phyloP scores from a whole-genome alignment of 192 early-diverging fungal species.

The Dispira parvispora region DNA sequence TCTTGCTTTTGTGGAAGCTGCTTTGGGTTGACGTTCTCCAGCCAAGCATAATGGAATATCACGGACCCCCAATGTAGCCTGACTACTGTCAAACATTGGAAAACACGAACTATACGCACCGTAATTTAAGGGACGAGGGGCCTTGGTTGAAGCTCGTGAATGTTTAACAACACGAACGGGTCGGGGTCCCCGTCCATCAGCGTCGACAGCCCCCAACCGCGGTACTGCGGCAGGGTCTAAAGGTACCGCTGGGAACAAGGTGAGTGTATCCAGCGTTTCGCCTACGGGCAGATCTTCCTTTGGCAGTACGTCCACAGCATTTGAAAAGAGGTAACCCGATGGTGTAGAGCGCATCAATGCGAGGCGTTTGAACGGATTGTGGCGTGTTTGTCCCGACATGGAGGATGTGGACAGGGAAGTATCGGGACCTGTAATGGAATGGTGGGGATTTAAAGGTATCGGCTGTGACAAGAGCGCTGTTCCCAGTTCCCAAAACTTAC shows the following conservation, averaged over 20 bases:
- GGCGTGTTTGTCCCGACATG: too few relatives aligned
- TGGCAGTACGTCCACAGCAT: background rate
- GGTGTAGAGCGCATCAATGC: background rate
- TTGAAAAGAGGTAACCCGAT: background rate
- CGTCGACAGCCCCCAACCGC: background rate
- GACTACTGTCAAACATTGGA: background rate
- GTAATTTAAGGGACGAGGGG: background rate
- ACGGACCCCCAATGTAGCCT: background rate
- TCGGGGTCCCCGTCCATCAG: background rate
- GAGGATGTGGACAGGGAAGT: too few relatives aligned
- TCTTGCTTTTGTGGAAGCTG: too few relatives aligned
- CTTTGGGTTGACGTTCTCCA: too few relatives aligned
- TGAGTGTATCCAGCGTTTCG: background rate
- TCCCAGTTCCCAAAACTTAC: too few relatives aligned
- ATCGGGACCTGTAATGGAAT: too few relatives aligned
- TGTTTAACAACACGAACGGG: too few relatives aligned
- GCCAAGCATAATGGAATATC: background rate
- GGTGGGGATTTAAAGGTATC: too few relatives aligned
- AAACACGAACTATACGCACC: conserved; percentile 2
- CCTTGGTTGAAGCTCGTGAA: too few relatives aligned
- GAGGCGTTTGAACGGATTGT: background rate
- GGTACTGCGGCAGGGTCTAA: background rate
- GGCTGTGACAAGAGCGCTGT: too few relatives aligned
- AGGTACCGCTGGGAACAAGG: background rate
- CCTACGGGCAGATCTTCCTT: background rate